Evolutionary conservation across 306 rosid genomes (phyloP).

Genomic region (Neltuma alba): DNA sequence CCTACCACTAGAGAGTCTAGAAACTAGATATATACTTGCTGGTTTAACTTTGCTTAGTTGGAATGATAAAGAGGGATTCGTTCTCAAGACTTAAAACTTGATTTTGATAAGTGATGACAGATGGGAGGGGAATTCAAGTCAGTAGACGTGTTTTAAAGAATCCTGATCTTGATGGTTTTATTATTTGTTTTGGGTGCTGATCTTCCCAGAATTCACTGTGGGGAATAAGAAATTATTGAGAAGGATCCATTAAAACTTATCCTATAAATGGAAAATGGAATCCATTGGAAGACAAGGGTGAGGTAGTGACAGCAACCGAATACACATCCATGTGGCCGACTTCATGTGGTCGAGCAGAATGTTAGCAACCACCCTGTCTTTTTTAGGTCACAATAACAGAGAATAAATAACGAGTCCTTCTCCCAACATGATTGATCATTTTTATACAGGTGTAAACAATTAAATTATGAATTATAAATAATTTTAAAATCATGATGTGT

Average conservation of each 20-base stretch:
- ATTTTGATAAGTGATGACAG: background rate
- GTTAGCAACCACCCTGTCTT: slow-evolving; percentile 19
- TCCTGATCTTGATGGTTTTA: background rate
- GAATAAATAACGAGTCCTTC: no score
- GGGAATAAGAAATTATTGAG: background rate
- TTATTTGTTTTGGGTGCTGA: background rate
- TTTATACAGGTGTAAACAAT: no score
- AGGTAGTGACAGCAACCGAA: background rate
- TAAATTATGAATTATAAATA: no score
- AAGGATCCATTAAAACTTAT: background rate
- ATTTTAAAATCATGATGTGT: background rate
- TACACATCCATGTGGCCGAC: slow-evolving; percentile 26
- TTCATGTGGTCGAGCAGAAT: slow-evolving; percentile 40
- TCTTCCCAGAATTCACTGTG: background rate
- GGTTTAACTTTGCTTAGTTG: no score
- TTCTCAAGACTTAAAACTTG: background rate
- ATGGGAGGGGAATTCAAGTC: no score
- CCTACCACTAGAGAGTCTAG: background rate
- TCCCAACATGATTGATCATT: no score
- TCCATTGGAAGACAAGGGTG: background rate
- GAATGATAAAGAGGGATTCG: background rate
- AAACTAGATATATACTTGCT: background rate
- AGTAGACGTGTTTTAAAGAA: background rate
- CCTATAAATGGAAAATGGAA: background rate
- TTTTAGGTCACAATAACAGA: no score